Evolutionary conservation across 257 asterid genomes (phyloP).

Genomic region (Nicotiana benthamiana): DNA sequence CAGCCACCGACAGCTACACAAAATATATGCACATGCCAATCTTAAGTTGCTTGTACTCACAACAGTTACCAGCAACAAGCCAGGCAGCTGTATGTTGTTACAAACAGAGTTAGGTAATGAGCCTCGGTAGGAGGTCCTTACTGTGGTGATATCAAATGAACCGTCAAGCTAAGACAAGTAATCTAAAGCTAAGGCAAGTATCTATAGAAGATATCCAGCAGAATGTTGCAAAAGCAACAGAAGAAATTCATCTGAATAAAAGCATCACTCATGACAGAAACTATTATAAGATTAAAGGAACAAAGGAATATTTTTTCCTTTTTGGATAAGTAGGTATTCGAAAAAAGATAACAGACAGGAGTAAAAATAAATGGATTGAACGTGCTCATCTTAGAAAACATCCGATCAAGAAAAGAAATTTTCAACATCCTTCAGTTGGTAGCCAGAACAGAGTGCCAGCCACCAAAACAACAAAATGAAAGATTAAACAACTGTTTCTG

Average conservation of each 20-base stretch:
- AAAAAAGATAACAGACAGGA: background rate
- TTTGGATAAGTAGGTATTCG: background rate
- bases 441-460: conserved; percentile 31
- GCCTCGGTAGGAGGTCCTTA: background rate
- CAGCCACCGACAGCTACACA: background rate
- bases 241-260: background rate
- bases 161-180: background rate
- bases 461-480: conserved; percentile 28
- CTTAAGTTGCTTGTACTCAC: background rate
- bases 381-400: conserved; percentile 6
- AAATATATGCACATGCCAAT: background rate
- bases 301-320: background rate
- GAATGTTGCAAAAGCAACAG: background rate
- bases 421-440: conserved; percentile 38
- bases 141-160: background rate
- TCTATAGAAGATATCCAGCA: background rate
- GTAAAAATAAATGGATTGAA: conserved; percentile 4
- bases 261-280: background rate
- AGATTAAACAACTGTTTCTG: conserved; percentile 27
- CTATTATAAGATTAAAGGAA: background rate
- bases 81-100: background rate
- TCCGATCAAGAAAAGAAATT: conserved; percentile 6
- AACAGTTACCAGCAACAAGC: background rate
- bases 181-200: background rate
- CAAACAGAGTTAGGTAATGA: background rate